A percentile compares a stretch with the other conserved stretches of the same genome.
phyloP scores from a whole-genome alignment of 176 grass and related monocot species.

The Zea luxurians region DNA sequence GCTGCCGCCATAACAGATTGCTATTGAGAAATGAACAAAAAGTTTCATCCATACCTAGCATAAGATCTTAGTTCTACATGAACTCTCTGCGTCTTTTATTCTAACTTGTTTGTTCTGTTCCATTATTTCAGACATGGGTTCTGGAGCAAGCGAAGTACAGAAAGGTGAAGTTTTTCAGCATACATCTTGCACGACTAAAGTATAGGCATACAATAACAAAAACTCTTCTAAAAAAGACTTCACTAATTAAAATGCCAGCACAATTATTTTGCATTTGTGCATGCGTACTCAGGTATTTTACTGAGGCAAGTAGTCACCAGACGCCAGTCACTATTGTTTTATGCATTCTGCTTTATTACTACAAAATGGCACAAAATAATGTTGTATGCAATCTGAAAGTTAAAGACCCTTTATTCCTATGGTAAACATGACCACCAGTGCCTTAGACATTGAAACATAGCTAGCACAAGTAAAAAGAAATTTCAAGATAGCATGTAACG shows the following conservation, averaged over 20 bases:
- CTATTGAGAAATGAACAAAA: background rate
- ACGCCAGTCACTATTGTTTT: background rate
- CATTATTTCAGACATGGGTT: conserved; percentile 75
- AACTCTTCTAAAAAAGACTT: conserved; percentile 4
- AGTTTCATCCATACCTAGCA: conserved; percentile 3
- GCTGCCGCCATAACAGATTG: background rate
- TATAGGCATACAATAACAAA: background rate
- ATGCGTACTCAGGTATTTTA: conserved; percentile 7
- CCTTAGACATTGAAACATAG: background rate
- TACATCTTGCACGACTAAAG: background rate
- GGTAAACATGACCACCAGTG: background rate
- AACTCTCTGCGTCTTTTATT: background rate
- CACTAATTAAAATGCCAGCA: conserved; percentile 17
- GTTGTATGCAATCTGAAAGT: conserved; percentile 2
- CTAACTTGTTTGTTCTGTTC: conserved; percentile 36
- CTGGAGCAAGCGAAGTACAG: conserved; percentile 85
- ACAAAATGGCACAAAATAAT: background rate
- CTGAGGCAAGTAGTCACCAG: background rate
- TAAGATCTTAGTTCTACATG: conserved; percentile 7
- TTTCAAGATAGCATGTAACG: conserved; percentile 2
- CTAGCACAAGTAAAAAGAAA: background rate
- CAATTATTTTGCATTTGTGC: conserved; percentile 4
- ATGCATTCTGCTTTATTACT: background rate
- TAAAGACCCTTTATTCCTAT: background rate
- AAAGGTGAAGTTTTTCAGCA: conserved; percentile 56